These are phyloP conservation scores for Leccinum angustisporum DNA, from an alignment of 1,284 basidiomycete species.

Conservation along the genomic window DNA sequence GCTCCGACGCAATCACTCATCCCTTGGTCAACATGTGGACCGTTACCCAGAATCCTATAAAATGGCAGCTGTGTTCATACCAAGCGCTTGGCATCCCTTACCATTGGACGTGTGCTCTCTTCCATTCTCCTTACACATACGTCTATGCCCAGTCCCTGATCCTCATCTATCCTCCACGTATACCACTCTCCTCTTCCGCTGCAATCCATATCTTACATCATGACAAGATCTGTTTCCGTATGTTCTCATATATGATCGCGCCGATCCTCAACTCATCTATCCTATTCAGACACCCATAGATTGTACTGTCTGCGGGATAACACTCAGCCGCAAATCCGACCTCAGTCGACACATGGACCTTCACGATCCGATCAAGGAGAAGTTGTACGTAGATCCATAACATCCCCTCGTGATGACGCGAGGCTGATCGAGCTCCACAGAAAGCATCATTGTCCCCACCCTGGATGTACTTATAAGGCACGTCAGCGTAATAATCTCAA, in stretches of 20 bases:
- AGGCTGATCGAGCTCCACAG: constrained; percentile 21
- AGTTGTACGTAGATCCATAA: constrained; percentile 13
- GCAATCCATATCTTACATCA: background rate
- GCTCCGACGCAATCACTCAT: constrained; percentile 28
- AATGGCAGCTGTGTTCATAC: constrained; percentile 11
- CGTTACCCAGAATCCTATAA: constrained; percentile 17
- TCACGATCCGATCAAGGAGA: constrained; percentile 17
- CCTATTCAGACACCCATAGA: constrained; percentile 8
- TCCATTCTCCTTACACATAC: background rate
- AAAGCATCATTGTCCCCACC: constrained; percentile 25
- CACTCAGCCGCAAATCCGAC: constrained; percentile 23
- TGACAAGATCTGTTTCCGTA: constrained; percentile 7
- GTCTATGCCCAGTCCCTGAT: background rate
- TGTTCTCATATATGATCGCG: background rate
- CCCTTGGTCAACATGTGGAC: constrained; percentile 14
- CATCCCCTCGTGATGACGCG: background rate
- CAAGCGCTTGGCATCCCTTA: background rate
- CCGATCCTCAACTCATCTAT: constrained; percentile 5
- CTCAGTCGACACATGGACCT: constrained; percentile 18
- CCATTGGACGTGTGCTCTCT: background rate
- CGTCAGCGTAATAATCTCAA: constrained; percentile 34
- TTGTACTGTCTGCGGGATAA: constrained; percentile 14
- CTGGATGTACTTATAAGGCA: constrained; percentile 24
- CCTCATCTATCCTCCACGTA: background rate
- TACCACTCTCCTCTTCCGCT: background rate